Percentiles rank a stretch among this genome's conserved stretches.
Conservation (phyloP, 169 alveolate species). For the Eimeria acervulina region DNA sequence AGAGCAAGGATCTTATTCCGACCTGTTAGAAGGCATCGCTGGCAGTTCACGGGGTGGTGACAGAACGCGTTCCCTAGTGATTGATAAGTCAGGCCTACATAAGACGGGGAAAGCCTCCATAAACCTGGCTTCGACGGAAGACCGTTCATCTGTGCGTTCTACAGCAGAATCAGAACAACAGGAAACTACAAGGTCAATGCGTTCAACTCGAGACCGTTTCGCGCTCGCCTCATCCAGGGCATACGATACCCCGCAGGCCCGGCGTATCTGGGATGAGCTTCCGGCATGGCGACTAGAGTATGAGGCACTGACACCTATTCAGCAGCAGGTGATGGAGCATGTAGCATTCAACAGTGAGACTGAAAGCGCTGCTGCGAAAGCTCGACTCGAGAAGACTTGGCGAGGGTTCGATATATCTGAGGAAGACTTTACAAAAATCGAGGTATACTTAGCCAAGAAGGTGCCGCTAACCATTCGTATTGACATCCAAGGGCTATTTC, state of each 20-base stretch:
- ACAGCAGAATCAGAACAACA: neutral
- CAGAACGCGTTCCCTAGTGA: neutral
- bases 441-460: slow-evolving; percentile 33
- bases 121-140: neutral
- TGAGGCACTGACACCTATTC: slow-evolving; percentile 53
- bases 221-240: neutral
- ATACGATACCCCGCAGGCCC: neutral
- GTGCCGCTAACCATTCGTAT: slow-evolving; percentile 72
- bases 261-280: slow-evolving; percentile 61
- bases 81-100: neutral
- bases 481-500: slow-evolving; percentile 61
- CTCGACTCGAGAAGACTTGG: slow-evolving; percentile 49
- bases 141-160: neutral
- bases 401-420: slow-evolving; percentile 41
- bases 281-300: slow-evolving; percentile 64
- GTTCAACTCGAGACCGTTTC: neutral
- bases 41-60: neutral
- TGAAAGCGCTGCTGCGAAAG: slow-evolving; percentile 58
- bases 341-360: slow-evolving; percentile 37
- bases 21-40: neutral
- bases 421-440: slow-evolving; percentile 45
- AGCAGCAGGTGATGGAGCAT: slow-evolving; percentile 74
- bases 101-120: neutral
- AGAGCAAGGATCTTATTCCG: neutral
- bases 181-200: neutral